Percentiles rank a stretch among this genome's conserved stretches.
Evolutionary conservation across 164 flowering plant species (phyloP).

Genomic region (Chimonanthus praecox): DNA sequence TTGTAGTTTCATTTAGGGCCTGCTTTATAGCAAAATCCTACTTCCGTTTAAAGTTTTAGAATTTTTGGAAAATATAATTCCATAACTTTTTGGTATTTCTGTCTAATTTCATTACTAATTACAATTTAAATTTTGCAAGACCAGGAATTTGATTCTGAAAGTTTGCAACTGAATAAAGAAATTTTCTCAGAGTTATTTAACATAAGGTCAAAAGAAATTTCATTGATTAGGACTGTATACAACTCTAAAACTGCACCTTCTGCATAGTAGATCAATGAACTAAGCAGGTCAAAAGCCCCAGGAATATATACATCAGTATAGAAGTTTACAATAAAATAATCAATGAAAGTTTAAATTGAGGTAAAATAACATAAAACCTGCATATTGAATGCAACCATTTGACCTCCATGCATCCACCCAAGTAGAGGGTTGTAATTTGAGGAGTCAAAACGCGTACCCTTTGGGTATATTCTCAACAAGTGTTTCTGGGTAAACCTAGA

Average conservation of each 20-base stretch:
- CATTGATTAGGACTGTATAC: background rate
- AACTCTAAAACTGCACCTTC: background rate
- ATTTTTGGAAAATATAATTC: too few relatives aligned
- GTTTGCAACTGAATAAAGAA: too few relatives aligned
- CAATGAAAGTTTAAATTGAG: background rate
- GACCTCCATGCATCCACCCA: conserved; percentile 16
- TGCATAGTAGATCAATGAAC: background rate
- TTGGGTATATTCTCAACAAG: conserved; percentile 12
- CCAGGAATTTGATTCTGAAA: too few relatives aligned
- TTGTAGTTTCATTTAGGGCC: too few relatives aligned
- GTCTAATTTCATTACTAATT: too few relatives aligned
- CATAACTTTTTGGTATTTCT: too few relatives aligned
- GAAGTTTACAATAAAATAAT: background rate
- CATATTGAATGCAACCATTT: conserved; percentile 16
- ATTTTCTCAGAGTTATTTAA: background rate
- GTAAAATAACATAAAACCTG: conserved; percentile 3
- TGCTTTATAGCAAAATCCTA: too few relatives aligned
- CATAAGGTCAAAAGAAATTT: background rate
- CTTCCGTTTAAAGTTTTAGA: too few relatives aligned
- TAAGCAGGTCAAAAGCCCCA: background rate
- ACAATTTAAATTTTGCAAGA: too few relatives aligned
- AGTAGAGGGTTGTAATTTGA: conserved; percentile 14
- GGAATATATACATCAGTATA: background rate
- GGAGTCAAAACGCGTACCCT: conserved; percentile 13
- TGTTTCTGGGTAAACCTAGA: conserved; percentile 11